Percentiles rank a stretch among this genome's conserved stretches.
Evolutionary conservation across 1,139 yeast genomes (phyloP).

Genomic region (Geotrichum siamense): DNA sequence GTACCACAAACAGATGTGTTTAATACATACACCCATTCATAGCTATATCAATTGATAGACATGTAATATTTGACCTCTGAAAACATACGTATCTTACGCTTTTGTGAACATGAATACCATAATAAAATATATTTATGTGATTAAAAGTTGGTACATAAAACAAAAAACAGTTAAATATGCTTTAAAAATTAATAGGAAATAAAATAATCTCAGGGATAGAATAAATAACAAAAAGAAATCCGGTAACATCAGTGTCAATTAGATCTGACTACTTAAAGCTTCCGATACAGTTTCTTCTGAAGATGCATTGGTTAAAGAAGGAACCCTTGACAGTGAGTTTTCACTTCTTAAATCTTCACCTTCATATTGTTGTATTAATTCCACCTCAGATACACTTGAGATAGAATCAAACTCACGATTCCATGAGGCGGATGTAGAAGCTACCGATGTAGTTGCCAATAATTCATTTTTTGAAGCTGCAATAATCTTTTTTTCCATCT

Average conservation of each 20-base stretch:
- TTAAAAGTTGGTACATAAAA: no score
- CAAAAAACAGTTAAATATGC: background rate
- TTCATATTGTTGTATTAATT: constrained; percentile 2
- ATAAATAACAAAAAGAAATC: background rate
- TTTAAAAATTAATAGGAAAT: background rate
- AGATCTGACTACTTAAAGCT: constrained; percentile 1
- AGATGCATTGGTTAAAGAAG: constrained; percentile 10
- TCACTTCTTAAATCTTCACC: constrained; percentile 8
- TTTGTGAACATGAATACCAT: no score
- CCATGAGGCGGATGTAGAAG: background rate
- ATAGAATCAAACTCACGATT: constrained; percentile 6
- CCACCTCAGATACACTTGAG: constrained; percentile 2
- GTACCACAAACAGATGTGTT: no score
- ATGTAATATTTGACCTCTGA: no score
- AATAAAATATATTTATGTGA: no score
- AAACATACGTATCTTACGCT: no score
- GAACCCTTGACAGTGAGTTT: constrained; percentile 4
- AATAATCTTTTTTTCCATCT: constrained; percentile 1
- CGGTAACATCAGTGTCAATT: background rate
- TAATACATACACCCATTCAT: no score
- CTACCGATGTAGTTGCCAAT: background rate
- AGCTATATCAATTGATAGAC: no score
- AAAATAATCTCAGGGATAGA: background rate
- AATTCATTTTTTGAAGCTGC: background rate
- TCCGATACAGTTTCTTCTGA: constrained; percentile 9